Percentiles rank a stretch among this genome's conserved stretches.
phyloP scores from a whole-genome alignment of 176 grass and related monocot species.

The Phoenix roebelenii region DNA sequence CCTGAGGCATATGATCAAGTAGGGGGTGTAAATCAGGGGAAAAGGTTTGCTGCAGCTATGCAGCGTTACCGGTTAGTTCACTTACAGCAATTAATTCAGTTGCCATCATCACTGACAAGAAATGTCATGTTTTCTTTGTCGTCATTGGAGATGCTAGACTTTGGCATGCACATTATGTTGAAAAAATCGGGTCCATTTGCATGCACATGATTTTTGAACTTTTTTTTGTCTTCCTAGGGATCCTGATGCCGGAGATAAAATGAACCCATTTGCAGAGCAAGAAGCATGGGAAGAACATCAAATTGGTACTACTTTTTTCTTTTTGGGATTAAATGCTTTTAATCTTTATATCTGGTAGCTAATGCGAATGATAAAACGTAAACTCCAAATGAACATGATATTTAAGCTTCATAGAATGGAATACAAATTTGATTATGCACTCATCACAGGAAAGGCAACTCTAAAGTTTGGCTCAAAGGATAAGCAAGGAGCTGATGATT shows the following conservation, averaged over 20 bases:
- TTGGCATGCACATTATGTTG: too few relatives aligned
- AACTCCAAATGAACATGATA: too few relatives aligned
- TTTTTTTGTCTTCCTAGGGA: slow-evolving; percentile 43
- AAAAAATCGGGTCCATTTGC: not conserved
- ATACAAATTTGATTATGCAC: slow-evolving; percentile 9
- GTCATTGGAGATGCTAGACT: too few relatives aligned
- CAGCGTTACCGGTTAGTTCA: slow-evolving; percentile 58
- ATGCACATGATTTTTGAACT: slow-evolving; percentile 2
- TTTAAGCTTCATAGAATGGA: not conserved
- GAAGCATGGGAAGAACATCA: slow-evolving; percentile 98
- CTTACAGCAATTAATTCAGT: not conserved
- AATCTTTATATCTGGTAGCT: not conserved
- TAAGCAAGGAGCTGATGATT: slow-evolving; percentile 50
- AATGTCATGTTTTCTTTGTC: too few relatives aligned
- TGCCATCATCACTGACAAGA: slow-evolving; percentile 3
- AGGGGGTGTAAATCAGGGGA: slow-evolving; percentile 86
- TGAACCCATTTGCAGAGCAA: slow-evolving; percentile 98
- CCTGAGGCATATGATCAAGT: slow-evolving; percentile 92
- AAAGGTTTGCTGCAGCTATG: slow-evolving; percentile 80
- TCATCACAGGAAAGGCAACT: slow-evolving; percentile 62
- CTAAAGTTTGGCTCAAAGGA: slow-evolving; percentile 78
- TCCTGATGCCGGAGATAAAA: slow-evolving; percentile 70
- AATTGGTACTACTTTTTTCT: slow-evolving; percentile 41
- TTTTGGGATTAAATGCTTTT: not conserved
- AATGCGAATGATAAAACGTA: too few relatives aligned